phyloP scores from a whole-genome alignment of 2,329 filamentous ascomycete species.

The Trichoderma sp. region DNA sequence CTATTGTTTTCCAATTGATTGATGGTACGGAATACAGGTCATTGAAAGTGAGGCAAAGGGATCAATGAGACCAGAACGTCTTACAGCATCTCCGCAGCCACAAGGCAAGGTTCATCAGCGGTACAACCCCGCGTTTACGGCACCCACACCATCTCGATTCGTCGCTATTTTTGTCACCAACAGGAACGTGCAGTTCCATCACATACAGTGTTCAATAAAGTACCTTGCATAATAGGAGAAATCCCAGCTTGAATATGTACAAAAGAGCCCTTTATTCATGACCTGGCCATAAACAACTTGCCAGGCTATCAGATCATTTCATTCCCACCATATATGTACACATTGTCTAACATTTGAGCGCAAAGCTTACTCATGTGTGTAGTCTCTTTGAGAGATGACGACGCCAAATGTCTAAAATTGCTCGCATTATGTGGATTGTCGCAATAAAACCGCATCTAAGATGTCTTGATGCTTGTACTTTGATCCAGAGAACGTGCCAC shows the following conservation, averaged over 20 bases:
- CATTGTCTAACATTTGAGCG: not conserved
- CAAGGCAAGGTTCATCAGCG: not conserved
- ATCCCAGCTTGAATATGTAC: not conserved
- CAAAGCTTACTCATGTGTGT: not conserved
- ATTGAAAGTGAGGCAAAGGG: not conserved
- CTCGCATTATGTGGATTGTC: not conserved
- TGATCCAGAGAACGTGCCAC: not conserved
- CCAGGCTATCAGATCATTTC: not conserved
- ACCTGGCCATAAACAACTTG: not conserved
- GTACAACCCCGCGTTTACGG: not conserved
- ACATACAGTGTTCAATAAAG: not conserved
- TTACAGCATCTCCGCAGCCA: not conserved
- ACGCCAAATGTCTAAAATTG: not conserved
- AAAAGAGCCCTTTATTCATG: not conserved
- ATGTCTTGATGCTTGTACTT: no score
- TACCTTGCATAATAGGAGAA: not conserved
- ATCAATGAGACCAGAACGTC: not conserved
- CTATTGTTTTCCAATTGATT: not conserved
- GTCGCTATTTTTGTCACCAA: not conserved
- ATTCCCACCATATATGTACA: not conserved
- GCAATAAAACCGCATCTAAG: not conserved
- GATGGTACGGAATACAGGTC: not conserved
- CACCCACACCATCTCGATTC: not conserved
- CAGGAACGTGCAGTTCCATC: not conserved
- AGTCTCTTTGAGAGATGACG: not conserved